Evolutionary conservation across 1,284 basidiomycete species (phyloP).

Genomic region (Tilletiaria anomala): DNA sequence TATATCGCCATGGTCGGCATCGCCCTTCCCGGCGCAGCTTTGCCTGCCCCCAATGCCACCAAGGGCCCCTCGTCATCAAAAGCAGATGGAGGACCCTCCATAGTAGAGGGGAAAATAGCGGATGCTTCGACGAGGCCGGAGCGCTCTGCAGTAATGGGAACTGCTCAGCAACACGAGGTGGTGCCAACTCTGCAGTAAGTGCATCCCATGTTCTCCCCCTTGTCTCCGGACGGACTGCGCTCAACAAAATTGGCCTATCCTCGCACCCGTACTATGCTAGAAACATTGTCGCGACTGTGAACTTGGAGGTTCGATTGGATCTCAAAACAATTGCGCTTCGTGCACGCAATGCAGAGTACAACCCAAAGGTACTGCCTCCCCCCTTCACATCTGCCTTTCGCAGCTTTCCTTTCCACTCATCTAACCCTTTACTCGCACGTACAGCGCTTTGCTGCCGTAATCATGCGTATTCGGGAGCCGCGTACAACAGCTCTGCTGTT

Average conservation of each 20-base stretch:
- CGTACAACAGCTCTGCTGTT: conserved; percentile 99
- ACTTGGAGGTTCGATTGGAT: conserved; percentile 89
- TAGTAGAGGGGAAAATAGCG: not conserved
- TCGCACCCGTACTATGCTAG: conserved; percentile 32
- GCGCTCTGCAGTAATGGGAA: not conserved
- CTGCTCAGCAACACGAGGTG: not conserved
- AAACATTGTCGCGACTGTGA: conserved; percentile 99
- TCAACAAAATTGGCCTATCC: no score
- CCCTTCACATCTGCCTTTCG: no score
- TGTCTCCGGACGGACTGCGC: no score
- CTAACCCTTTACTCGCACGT: not conserved
- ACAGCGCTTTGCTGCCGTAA: conserved; percentile 99
- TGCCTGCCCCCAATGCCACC: not conserved
- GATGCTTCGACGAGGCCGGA: not conserved
- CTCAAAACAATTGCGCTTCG: conserved; percentile 97
- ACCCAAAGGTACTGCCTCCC: no score
- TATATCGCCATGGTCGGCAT: not conserved
- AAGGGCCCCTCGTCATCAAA: not conserved
- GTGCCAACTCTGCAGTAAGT: not conserved
- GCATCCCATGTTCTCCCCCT: no score
- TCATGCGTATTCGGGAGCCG: conserved; percentile 99
- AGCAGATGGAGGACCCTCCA: not conserved
- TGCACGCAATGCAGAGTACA: conserved; percentile 97
- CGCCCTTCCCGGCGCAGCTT: not conserved
- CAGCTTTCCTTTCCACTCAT: not conserved